Conservation (phyloP, 2,329 filamentous ascomycete genomes). For the Scedosporium dehoogii region DNA sequence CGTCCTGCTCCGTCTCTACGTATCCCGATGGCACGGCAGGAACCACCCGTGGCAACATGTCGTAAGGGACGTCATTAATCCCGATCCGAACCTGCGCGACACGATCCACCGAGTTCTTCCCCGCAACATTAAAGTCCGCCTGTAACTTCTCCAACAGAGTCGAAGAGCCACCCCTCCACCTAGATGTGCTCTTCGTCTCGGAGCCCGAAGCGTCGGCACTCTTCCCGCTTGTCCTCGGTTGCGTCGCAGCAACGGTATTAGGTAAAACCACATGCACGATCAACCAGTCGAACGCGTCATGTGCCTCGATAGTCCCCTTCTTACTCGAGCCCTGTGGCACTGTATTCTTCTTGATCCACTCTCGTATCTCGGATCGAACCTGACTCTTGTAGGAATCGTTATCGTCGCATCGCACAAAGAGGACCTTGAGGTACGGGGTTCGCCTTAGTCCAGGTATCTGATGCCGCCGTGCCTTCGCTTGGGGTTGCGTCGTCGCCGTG, state of each 20-base stretch:
- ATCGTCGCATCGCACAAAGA: slow-evolving; percentile 86
- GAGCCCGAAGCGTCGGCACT: slow-evolving; percentile 41
- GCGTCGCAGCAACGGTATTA: slow-evolving; percentile 69
- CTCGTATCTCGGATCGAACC: slow-evolving; percentile 67
- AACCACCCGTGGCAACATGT: slow-evolving; percentile 51
- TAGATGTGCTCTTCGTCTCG: slow-evolving; percentile 60
- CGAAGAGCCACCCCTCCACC: slow-evolving; percentile 70
- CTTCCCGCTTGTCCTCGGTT: slow-evolving; percentile 55
- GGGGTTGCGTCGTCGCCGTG: slow-evolving; percentile 8
- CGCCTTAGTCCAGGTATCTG: slow-evolving; percentile 90
- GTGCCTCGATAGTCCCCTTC: slow-evolving; percentile 69
- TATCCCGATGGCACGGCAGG: slow-evolving; percentile 55
- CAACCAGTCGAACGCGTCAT: slow-evolving; percentile 94
- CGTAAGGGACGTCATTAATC: slow-evolving; percentile 58
- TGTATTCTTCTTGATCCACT: slow-evolving; percentile 80
- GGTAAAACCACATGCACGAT: slow-evolving; percentile 88
- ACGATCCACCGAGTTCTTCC: slow-evolving; percentile 63
- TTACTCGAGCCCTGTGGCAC: slow-evolving; percentile 43
- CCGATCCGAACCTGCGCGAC: slow-evolving; percentile 78
- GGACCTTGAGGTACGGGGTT: slow-evolving; percentile 88
- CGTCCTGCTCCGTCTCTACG: slow-evolving; percentile 64
- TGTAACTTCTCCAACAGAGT: slow-evolving; percentile 84
- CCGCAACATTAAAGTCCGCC: slow-evolving; percentile 74
- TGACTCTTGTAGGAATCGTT: slow-evolving; percentile 84
- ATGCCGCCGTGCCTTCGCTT: slow-evolving; percentile 58